Base-by-base conservation (phyloP, 768 basidiomycete species). In the Boletus coccyginus region DNA sequence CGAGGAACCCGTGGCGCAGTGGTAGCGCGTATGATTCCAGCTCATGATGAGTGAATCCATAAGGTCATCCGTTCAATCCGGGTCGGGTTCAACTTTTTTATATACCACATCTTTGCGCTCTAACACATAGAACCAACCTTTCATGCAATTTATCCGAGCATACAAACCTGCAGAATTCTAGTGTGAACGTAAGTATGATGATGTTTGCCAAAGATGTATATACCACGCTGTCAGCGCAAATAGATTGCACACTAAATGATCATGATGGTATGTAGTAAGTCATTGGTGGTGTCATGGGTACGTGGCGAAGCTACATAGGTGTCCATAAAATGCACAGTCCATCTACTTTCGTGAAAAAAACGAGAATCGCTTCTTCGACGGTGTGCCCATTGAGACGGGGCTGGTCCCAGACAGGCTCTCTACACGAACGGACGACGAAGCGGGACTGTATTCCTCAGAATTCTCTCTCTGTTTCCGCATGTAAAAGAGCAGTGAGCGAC, bases 51-150 rank as follows among this genome's bases (percentile, higher is more conserved):
- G 57, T 43, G 38, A 52, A 9, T 75, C 75, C 74, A 71, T 68
- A 76, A 75, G 74, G 75, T 76, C 75, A 74, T 75, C 75, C 74
- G 74, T 76, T 76, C 75, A 72, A 75, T 69, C 70, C 75, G 74
- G 74, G 75, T 75, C 64, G 72, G 73, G 74, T 71, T 74, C 72
- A 74, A 4, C 7, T 57, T 64, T 70, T 70, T 40, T n/a, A 12
- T 21, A 13, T 11, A 2, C 14, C 11, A 21, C 17, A 5, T 10
- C n/a, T 12, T 11, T 21, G 7, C 6, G 10, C n/a, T 29, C 2
- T 5, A 31, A 19, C 19, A 2, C 47, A 53, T 17, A 8, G 19
- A 42, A 40, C 24, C 17, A 19, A 13, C 14, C 27, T 32, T 35
- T 7, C 4, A n/a, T 46, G 16, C 36, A 13, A 38, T 27, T 44